Percentiles rank a stretch among this genome's conserved stretches.
Evolutionary conservation across 306 rosid species (phyloP).

Genomic region (Dryas alaskensis): DNA sequence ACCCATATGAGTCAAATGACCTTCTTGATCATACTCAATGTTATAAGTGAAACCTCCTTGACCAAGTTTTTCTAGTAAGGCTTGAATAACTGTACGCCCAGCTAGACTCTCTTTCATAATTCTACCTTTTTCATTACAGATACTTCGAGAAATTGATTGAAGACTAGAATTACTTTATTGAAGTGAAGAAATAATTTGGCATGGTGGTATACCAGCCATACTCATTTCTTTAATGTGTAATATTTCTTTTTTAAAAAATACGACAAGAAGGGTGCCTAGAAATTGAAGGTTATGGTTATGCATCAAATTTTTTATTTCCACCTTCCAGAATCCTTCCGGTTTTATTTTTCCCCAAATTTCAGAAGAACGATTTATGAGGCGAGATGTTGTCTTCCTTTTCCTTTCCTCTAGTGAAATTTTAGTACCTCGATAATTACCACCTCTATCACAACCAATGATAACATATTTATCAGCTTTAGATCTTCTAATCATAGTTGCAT

Average conservation of each 20-base stretch:
- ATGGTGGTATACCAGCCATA: slow-evolving; percentile 1
- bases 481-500: slow-evolving; percentile 3
- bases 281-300: slow-evolving; percentile 10
- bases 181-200: slow-evolving; percentile 11
- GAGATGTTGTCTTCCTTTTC: not conserved
- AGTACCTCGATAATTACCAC: slow-evolving; percentile 1
- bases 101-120: not conserved
- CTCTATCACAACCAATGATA: slow-evolving; percentile 16
- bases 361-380: not conserved
- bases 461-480: slow-evolving; percentile 16
- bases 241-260: slow-evolving; percentile 1
- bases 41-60: not conserved
- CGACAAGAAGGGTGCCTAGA: slow-evolving; percentile 9
- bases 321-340: not conserved
- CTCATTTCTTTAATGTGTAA: slow-evolving; percentile 3
- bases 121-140: slow-evolving; percentile 2
- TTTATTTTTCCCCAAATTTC: slow-evolving; percentile 1
- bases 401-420: not conserved
- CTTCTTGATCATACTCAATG: not conserved
- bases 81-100: not conserved
- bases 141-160: not conserved
- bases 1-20: not conserved
- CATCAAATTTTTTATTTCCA: not conserved
- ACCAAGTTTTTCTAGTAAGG: not conserved
- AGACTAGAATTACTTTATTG: not conserved